Base-by-base conservation (phyloP, 306 rosid species). In the Myrica gale region DNA sequence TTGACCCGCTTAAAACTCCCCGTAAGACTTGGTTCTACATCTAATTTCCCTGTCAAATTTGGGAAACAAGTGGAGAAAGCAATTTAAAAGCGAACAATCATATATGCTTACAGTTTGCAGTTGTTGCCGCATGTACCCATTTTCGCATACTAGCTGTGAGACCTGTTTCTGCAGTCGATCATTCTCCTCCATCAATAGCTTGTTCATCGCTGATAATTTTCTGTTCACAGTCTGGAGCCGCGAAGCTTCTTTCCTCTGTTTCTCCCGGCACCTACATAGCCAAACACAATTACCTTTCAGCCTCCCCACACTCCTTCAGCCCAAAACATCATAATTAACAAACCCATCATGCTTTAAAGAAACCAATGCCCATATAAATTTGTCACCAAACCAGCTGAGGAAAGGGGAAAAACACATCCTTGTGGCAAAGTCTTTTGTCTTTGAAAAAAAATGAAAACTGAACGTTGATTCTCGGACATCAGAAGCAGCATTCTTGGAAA, bases 161-260 rank as follows among this genome's bases (percentile, higher is more conserved):
- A 96, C 99, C 76, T 96, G 99, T 84, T 92, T 96, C 89, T 96
- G 99, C 86, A 96, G 78, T 63, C 99, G 88, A 81, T 96, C 99
- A 84, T 96, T 96, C 81, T 96, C 99, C 89, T 96, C 99, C 98
- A 96, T 92, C 84, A 96, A 82, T 80, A 96, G 61, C 88, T 90
- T 96, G 86, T 96, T 96, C 99, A 96, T 96, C 20, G 98, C 99
- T 3, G 92, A 19, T 61, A 96, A 81, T 71, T 92, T 96, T 37
- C 98, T 76, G 81, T 96, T 96, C 74, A 96, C 98, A 19, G 98
- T 92, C 82, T 96, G 98, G 44, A 96, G 98, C 78, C 93, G 71
- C 4, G 97, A 90, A 63, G 99, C 86, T 80, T 96, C 99, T 81
- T 96, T 96, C 41, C 97, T 89, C 84, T 96, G 99, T 89, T 96